Evolutionary conservation across 805 yeast genomes (phyloP), one percentile per base, ranked within the genome.

Genomic region (Saccharomycopsis schoenii): DNA sequence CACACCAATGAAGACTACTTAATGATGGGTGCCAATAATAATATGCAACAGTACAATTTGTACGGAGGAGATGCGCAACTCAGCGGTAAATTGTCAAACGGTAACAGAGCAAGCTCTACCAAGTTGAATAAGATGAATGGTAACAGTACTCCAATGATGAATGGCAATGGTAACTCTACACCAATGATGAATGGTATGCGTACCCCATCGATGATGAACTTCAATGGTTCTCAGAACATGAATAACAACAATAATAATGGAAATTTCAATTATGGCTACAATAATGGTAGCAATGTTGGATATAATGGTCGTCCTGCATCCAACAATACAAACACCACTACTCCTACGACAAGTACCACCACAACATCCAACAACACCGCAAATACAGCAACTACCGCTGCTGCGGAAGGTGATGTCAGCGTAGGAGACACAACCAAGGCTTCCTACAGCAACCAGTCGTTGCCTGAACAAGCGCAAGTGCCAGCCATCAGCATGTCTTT

Each of bases 1-100:
- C 17, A 42, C 50, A 47, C 4, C 14, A 47, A 21, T 47, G 52
- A 25, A 11, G 52, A 47, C 9, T 47, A 47, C 34, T 47, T 47
- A 10, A 47, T 10, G 52, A 47, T 47, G 52, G 57, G 42, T 2
- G 47, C 43, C 14, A 17, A 29, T 24, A 43, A 56, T 25, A 61
- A 58, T 29, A 59, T 63, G n/a, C 62, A 63, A 34, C 60, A 59
- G 15, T 63, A 61, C 56, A 55, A 60, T 19, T 54, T 63, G 25
- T 63, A 63, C 47, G 63, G 63, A 5, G 66, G 66, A 10, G 58
- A 29, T 17, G 50, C 37, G 19, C 50, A 57, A 41, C 57, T 55
- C 8, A 57, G 41, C 15, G 55, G 43, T 36, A 55, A 51, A 15
- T 57, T 58, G 60, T 55, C 55, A 21, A 59, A 59, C 41, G 64